phyloP scores from a whole-genome alignment of 2,329 filamentous ascomycete genomes.

The Trichoderma pleuroti region DNA sequence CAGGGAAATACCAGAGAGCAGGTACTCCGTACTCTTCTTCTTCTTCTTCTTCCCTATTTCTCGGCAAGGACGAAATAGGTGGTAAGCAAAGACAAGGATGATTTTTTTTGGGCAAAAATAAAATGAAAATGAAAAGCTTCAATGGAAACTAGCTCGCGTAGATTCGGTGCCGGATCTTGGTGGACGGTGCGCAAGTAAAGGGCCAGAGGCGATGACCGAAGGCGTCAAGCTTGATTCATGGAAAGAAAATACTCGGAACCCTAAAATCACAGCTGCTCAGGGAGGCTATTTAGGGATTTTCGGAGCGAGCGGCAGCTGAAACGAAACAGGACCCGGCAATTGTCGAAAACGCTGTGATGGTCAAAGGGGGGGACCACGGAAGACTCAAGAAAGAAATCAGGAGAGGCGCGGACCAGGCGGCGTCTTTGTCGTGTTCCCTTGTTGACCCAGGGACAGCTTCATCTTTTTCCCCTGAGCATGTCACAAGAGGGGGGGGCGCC shows the following conservation, averaged over 20 bases:
- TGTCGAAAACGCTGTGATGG: neutral
- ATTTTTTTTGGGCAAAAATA: too few relatives aligned
- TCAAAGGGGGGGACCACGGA: neutral
- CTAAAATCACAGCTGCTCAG: neutral
- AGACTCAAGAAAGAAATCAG: neutral
- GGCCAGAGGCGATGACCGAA: constrained; percentile 2
- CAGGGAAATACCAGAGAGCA: neutral
- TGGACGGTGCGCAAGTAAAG: neutral
- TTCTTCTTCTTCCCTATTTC: neutral
- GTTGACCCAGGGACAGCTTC: neutral
- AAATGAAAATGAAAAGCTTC: neutral
- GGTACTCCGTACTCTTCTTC: neutral
- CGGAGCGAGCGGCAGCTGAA: neutral
- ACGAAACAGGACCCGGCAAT: neutral
- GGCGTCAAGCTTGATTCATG: constrained; percentile 6
- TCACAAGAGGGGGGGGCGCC: neutral
- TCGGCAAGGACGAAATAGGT: neutral
- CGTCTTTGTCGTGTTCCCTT: constrained; percentile 1
- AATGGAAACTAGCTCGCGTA: neutral
- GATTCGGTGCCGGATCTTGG: neutral
- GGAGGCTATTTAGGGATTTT: constrained; percentile 1
- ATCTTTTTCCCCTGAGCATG: neutral
- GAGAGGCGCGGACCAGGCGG: constrained; percentile 7
- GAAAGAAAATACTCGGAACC: neutral
- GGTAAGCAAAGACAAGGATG: neutral